Conservation (phyloP, 192 early-diverging fungal genomes). For the Diversispora epigaea region DNA sequence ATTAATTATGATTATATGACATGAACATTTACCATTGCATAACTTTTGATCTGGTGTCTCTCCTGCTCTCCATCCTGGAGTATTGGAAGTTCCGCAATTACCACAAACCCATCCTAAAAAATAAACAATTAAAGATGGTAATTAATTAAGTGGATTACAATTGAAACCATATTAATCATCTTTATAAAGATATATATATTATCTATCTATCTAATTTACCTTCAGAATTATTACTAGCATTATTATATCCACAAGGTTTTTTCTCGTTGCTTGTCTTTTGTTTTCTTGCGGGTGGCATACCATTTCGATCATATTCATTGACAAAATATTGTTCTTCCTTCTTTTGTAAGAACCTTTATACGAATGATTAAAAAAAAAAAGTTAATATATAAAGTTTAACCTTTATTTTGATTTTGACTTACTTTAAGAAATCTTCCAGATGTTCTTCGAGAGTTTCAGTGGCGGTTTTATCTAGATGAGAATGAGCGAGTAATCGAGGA, state of each 20-base stretch:
- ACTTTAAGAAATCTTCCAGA: slow-evolving; percentile 18
- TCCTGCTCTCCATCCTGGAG: slow-evolving; percentile 35
- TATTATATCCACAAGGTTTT: slow-evolving; percentile 14
- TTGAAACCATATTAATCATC: background rate
- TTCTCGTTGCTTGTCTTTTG: slow-evolving; percentile 5
- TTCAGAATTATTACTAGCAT: background rate
- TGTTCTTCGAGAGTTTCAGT: slow-evolving; percentile 3
- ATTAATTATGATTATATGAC: background rate
- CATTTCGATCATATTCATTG: slow-evolving; percentile 19
- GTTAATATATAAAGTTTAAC: background rate
- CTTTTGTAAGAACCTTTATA: slow-evolving; percentile 4
- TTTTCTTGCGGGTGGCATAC: background rate
- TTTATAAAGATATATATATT: background rate
- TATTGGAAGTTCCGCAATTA: slow-evolving; percentile 30
- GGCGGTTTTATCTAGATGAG: background rate
- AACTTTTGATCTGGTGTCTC: slow-evolving; percentile 35
- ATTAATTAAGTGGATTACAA: background rate
- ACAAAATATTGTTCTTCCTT: slow-evolving; percentile 14
- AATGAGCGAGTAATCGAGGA: background rate
- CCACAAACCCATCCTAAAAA: slow-evolving; percentile 25
- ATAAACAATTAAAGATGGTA: background rate
- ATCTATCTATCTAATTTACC: slow-evolving; percentile 3
- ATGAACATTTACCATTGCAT: slow-evolving; percentile 30
- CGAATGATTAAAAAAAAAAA: background rate
- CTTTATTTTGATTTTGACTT: background rate